These are phyloP conservation scores for Colletotrichum gloeosporioides DNA, from an alignment of 2,329 filamentous ascomycete genomes.

Conservation along the genomic window DNA sequence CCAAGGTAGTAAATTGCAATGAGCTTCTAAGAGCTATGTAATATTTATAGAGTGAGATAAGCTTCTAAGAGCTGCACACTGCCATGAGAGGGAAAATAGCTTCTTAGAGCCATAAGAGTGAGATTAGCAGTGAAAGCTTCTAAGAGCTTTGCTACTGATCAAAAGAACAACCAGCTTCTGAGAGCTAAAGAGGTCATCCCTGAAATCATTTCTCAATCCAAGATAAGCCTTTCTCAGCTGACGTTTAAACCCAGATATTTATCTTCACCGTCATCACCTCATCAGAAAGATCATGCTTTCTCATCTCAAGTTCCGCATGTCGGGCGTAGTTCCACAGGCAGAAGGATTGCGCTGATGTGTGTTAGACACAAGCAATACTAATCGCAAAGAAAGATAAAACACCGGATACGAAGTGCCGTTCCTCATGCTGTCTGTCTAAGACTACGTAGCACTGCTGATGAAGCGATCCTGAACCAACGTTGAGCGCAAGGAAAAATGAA, in stretches of 20 bases:
- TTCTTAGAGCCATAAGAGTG: background rate
- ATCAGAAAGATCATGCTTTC: background rate
- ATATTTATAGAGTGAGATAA: too few relatives aligned
- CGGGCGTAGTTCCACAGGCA: background rate
- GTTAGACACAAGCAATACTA: background rate
- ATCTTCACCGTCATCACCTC: background rate
- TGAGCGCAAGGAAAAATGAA: too few relatives aligned
- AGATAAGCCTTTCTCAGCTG: background rate
- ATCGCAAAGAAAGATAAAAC: background rate
- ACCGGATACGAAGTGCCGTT: background rate
- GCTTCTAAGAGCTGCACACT: background rate
- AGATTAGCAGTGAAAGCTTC: background rate
- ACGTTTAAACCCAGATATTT: background rate
- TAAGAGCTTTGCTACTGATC: background rate
- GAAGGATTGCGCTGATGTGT: background rate
- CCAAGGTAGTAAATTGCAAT: too few relatives aligned
- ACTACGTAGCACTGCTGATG: background rate
- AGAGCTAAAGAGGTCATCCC: background rate
- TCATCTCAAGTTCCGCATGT: background rate
- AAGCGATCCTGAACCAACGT: background rate
- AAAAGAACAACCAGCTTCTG: background rate
- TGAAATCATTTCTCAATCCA: background rate
- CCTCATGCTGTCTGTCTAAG: background rate
- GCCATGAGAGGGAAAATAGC: background rate
- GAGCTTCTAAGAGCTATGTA: too few relatives aligned